Conservation (phyloP, 2,329 filamentous ascomycete species). For the Polychaeton citri region DNA sequence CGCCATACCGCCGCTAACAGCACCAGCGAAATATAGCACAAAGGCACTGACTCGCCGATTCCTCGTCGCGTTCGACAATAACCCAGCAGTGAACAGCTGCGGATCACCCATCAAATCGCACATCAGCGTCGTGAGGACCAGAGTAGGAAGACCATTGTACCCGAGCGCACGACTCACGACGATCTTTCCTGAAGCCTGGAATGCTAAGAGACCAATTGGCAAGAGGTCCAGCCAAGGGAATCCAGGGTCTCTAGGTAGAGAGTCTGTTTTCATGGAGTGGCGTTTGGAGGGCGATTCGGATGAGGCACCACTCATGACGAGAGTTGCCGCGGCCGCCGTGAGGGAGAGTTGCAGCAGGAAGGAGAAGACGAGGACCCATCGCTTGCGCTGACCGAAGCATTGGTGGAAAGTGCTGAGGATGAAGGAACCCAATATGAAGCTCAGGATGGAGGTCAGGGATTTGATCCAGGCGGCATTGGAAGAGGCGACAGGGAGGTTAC, state of each 20-base stretch:
- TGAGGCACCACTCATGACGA: conserved; percentile 19
- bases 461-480: conserved; percentile 47
- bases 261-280: neutral
- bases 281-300: conserved; percentile 4
- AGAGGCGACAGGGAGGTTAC: conserved; percentile 19
- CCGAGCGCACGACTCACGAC: conserved; percentile 55
- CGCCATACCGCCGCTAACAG: conserved; percentile 39
- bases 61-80: conserved; percentile 34
- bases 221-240: conserved; percentile 36
- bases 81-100: conserved; percentile 25
- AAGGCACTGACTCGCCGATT: conserved; percentile 38
- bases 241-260: too few species aligned
- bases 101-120: conserved; percentile 61
- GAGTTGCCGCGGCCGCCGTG: conserved; percentile 22
- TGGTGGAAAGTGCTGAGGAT: conserved; percentile 56
- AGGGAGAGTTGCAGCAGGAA: conserved; percentile 26
- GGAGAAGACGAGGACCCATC: conserved; percentile 45
- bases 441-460: conserved; percentile 51
- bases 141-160: conserved; percentile 57
- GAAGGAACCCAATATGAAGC: conserved; percentile 59
- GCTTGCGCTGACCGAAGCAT: conserved; percentile 43
- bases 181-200: conserved; percentile 64
- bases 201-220: conserved; percentile 55
- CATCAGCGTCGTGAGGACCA: conserved; percentile 67
- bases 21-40: conserved; percentile 35